Evolutionary conservation across 108 stramenopile genomes (phyloP).

Genomic region (Nitzschia palea): DNA sequence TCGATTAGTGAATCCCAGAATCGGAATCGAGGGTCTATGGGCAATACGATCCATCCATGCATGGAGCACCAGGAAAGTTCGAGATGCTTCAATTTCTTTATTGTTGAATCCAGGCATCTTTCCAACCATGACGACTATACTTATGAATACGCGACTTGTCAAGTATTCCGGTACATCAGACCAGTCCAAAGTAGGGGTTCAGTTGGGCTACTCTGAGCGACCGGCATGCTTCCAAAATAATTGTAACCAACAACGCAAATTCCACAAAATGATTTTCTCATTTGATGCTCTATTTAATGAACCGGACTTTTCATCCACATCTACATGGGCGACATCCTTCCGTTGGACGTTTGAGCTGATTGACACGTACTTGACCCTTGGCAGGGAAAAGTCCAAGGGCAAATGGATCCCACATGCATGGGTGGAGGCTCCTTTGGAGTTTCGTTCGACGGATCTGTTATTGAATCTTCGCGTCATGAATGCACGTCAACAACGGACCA

Average conservation of each 20-base stretch:
- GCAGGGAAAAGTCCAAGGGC: constrained; percentile 6
- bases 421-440: constrained; percentile 37
- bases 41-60: not conserved
- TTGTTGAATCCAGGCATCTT: constrained; percentile 12
- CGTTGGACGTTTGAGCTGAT: constrained; percentile 22
- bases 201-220: constrained; percentile 5
- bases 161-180: constrained; percentile 7
- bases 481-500: not conserved
- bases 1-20: not conserved
- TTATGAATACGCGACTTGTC: constrained; percentile 14
- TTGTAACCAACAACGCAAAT: constrained; percentile 1
- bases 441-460: constrained; percentile 16
- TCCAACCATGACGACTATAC: constrained; percentile 4
- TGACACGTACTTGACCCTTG: constrained; percentile 29
- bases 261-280: constrained; percentile 21
- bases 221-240: not conserved
- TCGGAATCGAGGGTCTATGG: not conserved
- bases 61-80: not conserved
- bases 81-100: not conserved
- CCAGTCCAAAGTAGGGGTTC: not conserved
- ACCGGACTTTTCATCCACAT: not conserved
- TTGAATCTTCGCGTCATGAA: not conserved
- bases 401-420: constrained; percentile 40
- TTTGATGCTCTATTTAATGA: constrained; percentile 13
- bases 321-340: constrained; percentile 16